Conservation (phyloP, 1,284 basidiomycete species). For the Cryptococcus sp. region DNA sequence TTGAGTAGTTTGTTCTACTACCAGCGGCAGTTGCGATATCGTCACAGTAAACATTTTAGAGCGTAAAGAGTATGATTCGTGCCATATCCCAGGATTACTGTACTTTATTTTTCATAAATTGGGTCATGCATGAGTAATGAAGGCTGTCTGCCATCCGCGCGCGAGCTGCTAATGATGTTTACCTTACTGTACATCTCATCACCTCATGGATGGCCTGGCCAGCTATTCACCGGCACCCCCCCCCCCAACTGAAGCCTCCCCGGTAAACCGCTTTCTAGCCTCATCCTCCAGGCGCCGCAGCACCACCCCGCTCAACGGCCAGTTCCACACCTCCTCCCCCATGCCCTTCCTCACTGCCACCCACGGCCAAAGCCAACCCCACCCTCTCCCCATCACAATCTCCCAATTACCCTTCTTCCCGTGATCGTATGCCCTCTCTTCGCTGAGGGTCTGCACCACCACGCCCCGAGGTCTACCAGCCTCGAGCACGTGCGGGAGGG, state of each 20-base stretch:
- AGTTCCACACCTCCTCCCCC: constrained; percentile 18
- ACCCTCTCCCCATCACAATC: constrained; percentile 27
- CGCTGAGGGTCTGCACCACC: constrained; percentile 15
- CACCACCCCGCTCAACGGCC: constrained; percentile 21
- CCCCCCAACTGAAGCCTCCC: background rate
- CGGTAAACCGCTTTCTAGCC: constrained; percentile 1
- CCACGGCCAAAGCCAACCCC: constrained; percentile 35
- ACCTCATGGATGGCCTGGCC: too few relatives aligned
- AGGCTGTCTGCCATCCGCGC: too few relatives aligned
- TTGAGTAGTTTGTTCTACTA: too few relatives aligned
- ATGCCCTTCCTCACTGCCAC: constrained; percentile 21
- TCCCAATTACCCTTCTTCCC: constrained; percentile 26
- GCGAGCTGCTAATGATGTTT: too few relatives aligned
- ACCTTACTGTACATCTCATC: too few relatives aligned
- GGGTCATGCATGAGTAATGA: too few relatives aligned
- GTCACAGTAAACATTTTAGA: too few relatives aligned
- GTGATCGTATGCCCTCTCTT: constrained; percentile 32
- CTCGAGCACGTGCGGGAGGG: constrained; percentile 2
- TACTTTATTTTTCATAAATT: too few relatives aligned
- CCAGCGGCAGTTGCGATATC: too few relatives aligned
- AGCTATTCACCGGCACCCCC: background rate
- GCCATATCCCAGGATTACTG: too few relatives aligned
- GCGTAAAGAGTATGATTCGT: too few relatives aligned
- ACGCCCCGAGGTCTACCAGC: constrained; percentile 16
- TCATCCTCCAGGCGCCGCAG: constrained; percentile 9